A percentile compares a stretch with the other conserved stretches of the same genome.
These are phyloP conservation scores for Erodium moschatum DNA, from an alignment of 441 rosid genomes.

Conservation along the genomic window DNA sequence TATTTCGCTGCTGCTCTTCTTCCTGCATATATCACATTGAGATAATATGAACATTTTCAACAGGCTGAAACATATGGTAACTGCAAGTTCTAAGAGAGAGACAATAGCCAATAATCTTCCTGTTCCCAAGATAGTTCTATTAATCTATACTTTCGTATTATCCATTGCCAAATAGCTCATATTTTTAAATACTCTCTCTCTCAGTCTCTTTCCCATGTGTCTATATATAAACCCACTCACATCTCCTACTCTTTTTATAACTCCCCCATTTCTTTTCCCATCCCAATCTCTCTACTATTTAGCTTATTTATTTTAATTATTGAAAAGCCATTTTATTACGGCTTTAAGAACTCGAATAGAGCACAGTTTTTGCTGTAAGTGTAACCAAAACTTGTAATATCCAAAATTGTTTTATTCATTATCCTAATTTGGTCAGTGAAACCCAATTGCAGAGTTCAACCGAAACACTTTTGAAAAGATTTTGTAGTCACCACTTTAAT, in stretches of 20 bases:
- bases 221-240: background rate
- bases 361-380: background rate
- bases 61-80: background rate
- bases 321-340: background rate
- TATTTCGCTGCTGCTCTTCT: constrained; percentile 71
- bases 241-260: background rate
- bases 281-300: too few relatives aligned
- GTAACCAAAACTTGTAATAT: background rate
- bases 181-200: background rate
- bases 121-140: background rate
- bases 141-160: background rate
- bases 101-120: background rate
- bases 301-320: too few relatives aligned
- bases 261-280: too few relatives aligned
- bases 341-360: background rate
- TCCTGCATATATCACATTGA: constrained; percentile 34
- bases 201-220: background rate
- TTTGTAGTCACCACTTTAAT: background rate
- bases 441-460: background rate
- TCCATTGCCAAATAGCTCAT: background rate
- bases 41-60: constrained; percentile 8
- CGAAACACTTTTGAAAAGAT: background rate
- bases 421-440: background rate
- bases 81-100: background rate
- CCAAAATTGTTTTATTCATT: background rate